A percentile compares a stretch with the other conserved stretches of the same genome.
phyloP scores from a whole-genome alignment of 2,329 filamentous ascomycete species.

The Didymella arachidicola region DNA sequence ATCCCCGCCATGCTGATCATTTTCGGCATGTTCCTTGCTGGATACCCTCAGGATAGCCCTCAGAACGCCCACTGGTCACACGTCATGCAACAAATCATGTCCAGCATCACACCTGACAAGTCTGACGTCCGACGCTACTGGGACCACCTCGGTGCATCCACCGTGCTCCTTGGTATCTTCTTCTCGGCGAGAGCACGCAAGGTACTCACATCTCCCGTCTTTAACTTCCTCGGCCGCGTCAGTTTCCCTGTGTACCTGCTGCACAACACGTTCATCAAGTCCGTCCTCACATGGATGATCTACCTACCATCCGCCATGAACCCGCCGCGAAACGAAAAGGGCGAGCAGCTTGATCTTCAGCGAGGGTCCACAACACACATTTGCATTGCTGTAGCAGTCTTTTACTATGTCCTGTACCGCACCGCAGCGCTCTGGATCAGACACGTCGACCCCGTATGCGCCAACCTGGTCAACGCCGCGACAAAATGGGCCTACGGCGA shows the following conservation, averaged over 20 bases:
- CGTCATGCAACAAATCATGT: constrained; percentile 54
- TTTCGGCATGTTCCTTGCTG: constrained; percentile 65
- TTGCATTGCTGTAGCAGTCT: constrained; percentile 44
- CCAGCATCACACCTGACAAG: constrained; percentile 56
- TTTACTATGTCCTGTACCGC: constrained; percentile 49
- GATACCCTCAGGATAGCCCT: constrained; percentile 65
- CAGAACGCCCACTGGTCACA: constrained; percentile 64
- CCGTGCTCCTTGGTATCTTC: constrained; percentile 61
- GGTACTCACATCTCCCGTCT: constrained; percentile 61
- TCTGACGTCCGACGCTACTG: constrained; percentile 61
- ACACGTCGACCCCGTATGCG: constrained; percentile 48
- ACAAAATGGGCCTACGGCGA: constrained; percentile 47
- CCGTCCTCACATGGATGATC: constrained; percentile 67
- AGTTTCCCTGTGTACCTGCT: constrained; percentile 71
- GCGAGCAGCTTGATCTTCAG: constrained; percentile 46
- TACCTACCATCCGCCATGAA: constrained; percentile 54
- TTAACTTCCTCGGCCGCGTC: constrained; percentile 70
- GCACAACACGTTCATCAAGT: constrained; percentile 68
- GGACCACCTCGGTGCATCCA: constrained; percentile 59
- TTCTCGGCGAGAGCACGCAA: constrained; percentile 62
- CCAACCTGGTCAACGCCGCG: constrained; percentile 40
- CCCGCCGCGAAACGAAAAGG: constrained; percentile 46
- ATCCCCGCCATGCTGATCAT: constrained; percentile 61
- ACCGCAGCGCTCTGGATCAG: constrained; percentile 44
- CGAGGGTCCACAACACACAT: constrained; percentile 44